Evolutionary conservation across 768 basidiomycete species (phyloP).

Genomic region (Lanmaoa rubissima): DNA sequence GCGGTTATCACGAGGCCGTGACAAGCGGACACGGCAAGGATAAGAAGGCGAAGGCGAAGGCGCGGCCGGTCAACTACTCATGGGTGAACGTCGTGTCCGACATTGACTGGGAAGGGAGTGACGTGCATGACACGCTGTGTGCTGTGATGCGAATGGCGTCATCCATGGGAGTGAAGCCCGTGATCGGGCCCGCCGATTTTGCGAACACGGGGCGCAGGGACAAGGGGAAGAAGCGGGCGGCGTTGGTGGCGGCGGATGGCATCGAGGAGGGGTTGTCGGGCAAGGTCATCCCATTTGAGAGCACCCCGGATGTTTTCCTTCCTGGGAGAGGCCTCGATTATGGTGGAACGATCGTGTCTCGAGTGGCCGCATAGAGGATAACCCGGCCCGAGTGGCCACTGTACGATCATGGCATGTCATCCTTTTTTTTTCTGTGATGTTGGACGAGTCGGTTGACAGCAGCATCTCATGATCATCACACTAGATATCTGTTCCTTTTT

Average conservation of each 20-base stretch:
- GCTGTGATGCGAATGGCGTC: slow-evolving; percentile 40
- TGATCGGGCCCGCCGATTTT: slow-evolving; percentile 24
- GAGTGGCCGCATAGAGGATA: slow-evolving; percentile 27
- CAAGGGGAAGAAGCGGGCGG: slow-evolving; percentile 31
- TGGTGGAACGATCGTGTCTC: slow-evolving; percentile 38
- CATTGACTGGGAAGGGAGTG: slow-evolving; percentile 80
- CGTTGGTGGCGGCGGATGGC: slow-evolving; percentile 8
- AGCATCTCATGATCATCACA: neutral
- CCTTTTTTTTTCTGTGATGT: neutral
- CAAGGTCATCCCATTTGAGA: slow-evolving; percentile 36
- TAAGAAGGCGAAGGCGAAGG: slow-evolving; percentile 32
- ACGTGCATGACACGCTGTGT: slow-evolving; percentile 55
- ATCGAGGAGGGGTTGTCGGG: slow-evolving; percentile 20
- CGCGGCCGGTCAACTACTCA: slow-evolving; percentile 63
- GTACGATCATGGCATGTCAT: neutral
- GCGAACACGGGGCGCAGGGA: slow-evolving; percentile 6
- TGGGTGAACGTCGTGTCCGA: slow-evolving; percentile 83
- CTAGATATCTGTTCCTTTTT: neutral
- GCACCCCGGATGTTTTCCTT: slow-evolving; percentile 32
- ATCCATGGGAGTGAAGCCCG: slow-evolving; percentile 32
- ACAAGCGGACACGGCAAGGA: slow-evolving; percentile 24
- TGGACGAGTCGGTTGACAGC: neutral
- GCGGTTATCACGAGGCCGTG: slow-evolving; percentile 23
- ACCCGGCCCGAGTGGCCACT: neutral
- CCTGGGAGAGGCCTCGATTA: slow-evolving; percentile 28